A percentile compares a stretch with the other conserved stretches of the same genome.
phyloP scores from a whole-genome alignment of 768 basidiomycete species.

The Suillus subaureus region DNA sequence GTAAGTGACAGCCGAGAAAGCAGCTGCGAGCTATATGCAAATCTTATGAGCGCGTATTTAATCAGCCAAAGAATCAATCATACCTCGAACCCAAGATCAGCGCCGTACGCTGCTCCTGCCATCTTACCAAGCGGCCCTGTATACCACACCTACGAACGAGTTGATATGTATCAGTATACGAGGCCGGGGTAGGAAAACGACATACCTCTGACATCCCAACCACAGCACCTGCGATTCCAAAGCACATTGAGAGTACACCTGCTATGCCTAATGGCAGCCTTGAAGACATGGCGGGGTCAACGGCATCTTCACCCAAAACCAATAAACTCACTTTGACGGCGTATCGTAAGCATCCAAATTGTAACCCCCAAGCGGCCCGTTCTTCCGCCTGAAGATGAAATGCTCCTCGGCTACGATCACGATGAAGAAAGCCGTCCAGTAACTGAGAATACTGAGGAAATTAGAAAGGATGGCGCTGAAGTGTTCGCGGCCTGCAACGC shows the following conservation, averaged over 20 bases:
- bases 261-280: slow-evolving; percentile 53
- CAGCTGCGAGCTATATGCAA: slow-evolving; percentile 40
- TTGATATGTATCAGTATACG: not conserved
- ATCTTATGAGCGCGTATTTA: not conserved
- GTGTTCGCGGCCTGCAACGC: slow-evolving; percentile 46
- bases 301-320: not conserved
- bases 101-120: slow-evolving; percentile 38
- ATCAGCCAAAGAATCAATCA: slow-evolving; percentile 10
- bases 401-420: slow-evolving; percentile 50
- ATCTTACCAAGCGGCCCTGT: slow-evolving; percentile 48
- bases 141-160: slow-evolving; percentile 42
- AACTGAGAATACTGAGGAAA: slow-evolving; percentile 44
- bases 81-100: slow-evolving; percentile 58
- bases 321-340: slow-evolving; percentile 33
- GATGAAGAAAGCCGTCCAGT: slow-evolving; percentile 51
- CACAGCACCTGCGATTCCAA: slow-evolving; percentile 50
- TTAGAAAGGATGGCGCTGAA: slow-evolving; percentile 46
- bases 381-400: slow-evolving; percentile 44
- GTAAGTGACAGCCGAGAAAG: slow-evolving; percentile 48
- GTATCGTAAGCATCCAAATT: slow-evolving; percentile 51
- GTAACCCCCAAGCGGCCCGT: slow-evolving; percentile 50
- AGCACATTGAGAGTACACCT: slow-evolving; percentile 47
- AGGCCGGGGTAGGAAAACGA: no score
- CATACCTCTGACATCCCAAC: slow-evolving; percentile 52
- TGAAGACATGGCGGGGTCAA: not conserved